Evolutionary conservation across 148 eudicot genomes (phyloP).

Genomic region (Persicaria tinctoria): DNA sequence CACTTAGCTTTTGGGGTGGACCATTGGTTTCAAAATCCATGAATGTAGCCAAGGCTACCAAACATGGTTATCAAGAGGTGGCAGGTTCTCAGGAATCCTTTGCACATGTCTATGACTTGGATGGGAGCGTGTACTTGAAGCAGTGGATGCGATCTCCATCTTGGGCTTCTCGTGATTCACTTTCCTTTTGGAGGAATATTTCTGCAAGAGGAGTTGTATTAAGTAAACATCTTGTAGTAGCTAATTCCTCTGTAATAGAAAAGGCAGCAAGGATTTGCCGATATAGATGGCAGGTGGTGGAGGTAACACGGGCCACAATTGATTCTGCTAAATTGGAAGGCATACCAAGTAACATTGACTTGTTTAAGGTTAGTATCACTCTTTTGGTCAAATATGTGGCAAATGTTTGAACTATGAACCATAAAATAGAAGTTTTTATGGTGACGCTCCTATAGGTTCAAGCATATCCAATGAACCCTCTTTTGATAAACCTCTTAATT

Average conservation of each 20-base stretch:
- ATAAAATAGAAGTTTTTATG: neutral
- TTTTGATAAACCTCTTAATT: slow-evolving; percentile 1
- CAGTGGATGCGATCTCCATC: slow-evolving; percentile 83
- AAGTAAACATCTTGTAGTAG: slow-evolving; percentile 73
- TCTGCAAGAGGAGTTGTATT: slow-evolving; percentile 49
- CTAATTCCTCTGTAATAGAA: slow-evolving; percentile 58
- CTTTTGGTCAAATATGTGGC: slow-evolving; percentile 5
- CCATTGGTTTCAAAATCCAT: slow-evolving; percentile 36
- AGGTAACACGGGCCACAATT: slow-evolving; percentile 85
- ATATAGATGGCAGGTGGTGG: slow-evolving; percentile 49
- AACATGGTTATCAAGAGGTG: slow-evolving; percentile 15
- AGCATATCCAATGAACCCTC: neutral
- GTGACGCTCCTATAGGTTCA: neutral
- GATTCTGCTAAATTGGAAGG: slow-evolving; percentile 93
- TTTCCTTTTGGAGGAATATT: slow-evolving; percentile 62
- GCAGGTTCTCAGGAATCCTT: slow-evolving; percentile 23
- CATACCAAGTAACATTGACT: slow-evolving; percentile 90
- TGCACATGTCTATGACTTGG: slow-evolving; percentile 62
- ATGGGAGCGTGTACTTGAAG: slow-evolving; percentile 74
- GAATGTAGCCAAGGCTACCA: slow-evolving; percentile 17
- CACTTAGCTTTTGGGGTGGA: slow-evolving; percentile 92
- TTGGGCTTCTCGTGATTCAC: slow-evolving; percentile 65
- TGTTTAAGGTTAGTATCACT: slow-evolving; percentile 59
- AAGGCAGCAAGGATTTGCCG: slow-evolving; percentile 58
- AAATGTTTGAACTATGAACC: neutral